Evolutionary conservation across 192 early-diverging fungal genomes (phyloP).

Genomic region (Borealophlyctis nickersoniae): DNA sequence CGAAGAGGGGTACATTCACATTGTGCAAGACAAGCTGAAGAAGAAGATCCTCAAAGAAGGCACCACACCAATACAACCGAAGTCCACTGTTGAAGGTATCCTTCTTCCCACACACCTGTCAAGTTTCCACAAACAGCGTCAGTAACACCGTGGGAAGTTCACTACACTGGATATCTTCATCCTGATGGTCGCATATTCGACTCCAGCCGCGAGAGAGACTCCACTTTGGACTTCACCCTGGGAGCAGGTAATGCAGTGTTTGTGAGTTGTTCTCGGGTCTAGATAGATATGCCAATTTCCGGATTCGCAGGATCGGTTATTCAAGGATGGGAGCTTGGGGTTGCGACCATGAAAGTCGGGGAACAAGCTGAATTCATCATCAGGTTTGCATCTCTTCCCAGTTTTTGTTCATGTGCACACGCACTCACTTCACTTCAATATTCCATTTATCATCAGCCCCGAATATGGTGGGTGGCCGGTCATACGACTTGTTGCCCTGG

Average conservation of each 20-base stretch:
- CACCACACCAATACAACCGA: neutral
- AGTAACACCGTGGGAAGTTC: conserved; percentile 15
- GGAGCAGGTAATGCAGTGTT: conserved; percentile 19
- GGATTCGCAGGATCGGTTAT: conserved; percentile 48
- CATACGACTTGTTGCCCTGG: too few relatives aligned
- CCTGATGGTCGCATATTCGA: conserved; percentile 34
- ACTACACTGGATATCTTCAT: conserved; percentile 42
- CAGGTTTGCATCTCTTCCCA: too few relatives aligned
- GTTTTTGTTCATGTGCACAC: too few relatives aligned
- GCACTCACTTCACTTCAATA: too few relatives aligned
- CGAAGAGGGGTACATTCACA: too few relatives aligned
- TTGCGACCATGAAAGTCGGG: conserved; percentile 62
- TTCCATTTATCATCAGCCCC: too few relatives aligned
- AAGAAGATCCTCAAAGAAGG: neutral
- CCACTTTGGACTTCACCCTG: conserved; percentile 63
- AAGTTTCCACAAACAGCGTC: neutral
- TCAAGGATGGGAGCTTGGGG: conserved; percentile 69
- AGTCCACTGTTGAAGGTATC: neutral
- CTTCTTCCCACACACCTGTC: too few relatives aligned
- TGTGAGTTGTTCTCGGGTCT: neutral
- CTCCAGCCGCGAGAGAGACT: conserved; percentile 33
- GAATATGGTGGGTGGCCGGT: conserved; percentile 51
- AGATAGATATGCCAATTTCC: neutral
- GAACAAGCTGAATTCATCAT: conserved; percentile 68
- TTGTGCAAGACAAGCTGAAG: neutral